Conservation (phyloP, 192 early-diverging fungal species). For the Phlyctochytrium bullatum region DNA sequence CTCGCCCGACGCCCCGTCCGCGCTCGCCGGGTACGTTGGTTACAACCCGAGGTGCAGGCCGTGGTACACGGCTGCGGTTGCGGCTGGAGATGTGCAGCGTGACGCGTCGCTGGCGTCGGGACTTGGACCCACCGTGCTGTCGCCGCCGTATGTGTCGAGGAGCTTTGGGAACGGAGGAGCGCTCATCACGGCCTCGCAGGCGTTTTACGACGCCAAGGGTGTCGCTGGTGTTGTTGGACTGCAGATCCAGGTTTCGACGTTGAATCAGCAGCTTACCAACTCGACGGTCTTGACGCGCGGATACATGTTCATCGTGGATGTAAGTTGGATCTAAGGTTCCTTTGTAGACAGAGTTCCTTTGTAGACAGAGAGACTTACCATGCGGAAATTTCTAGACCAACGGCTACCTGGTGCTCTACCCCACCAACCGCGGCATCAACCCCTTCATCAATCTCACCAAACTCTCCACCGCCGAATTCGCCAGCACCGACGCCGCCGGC, state of each 20-base stretch:
- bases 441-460: conserved; percentile 9
- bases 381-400: conserved; percentile 3
- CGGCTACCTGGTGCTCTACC: conserved; percentile 16
- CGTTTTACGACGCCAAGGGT: conserved; percentile 2
- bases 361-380: not conserved
- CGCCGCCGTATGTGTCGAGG: conserved; percentile 16
- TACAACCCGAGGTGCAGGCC: conserved; percentile 19
- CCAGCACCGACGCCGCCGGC: conserved; percentile 1
- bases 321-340: too few relatives aligned
- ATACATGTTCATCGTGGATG: conserved; percentile 26
- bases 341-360: too few relatives aligned
- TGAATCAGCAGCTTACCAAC: conserved; percentile 14
- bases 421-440: conserved; percentile 5
- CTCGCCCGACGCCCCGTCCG: conserved; percentile 5
- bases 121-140: conserved; percentile 3
- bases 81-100: not conserved
- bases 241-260: conserved; percentile 13
- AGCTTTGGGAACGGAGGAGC: conserved; percentile 2
- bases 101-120: not conserved
- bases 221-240: conserved; percentile 15
- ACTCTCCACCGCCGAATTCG: conserved; percentile 9
- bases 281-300: conserved; percentile 8
- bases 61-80: conserved; percentile 13
- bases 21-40: not conserved
- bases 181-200: conserved; percentile 8